A percentile compares a stretch with the other conserved stretches of the same genome.
Evolutionary conservation across 768 basidiomycete species (phyloP).

Genomic region (Hericium erinaceus): DNA sequence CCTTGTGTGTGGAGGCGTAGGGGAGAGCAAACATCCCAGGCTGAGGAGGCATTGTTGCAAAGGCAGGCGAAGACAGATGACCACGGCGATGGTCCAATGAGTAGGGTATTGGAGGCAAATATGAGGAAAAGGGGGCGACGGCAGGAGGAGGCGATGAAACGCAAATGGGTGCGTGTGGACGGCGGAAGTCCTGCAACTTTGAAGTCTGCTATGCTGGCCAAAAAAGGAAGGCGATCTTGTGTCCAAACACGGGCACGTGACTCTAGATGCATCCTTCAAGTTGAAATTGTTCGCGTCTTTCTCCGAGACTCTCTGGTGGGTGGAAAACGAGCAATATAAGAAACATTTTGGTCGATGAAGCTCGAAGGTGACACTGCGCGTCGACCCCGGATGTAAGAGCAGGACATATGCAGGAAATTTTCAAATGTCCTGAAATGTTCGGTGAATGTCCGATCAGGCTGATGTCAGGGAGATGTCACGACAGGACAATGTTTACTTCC

Average conservation of each 20-base stretch:
- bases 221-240: not conserved
- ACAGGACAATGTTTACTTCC: too few species aligned
- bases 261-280: not conserved
- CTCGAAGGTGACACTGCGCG: too few species aligned
- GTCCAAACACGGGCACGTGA: not conserved
- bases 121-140: not conserved
- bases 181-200: not conserved
- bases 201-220: not conserved
- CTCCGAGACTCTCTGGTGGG: too few species aligned
- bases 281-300: too few species aligned
- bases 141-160: not conserved
- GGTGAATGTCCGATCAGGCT: too few species aligned
- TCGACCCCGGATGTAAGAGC: too few species aligned
- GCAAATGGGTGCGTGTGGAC: not conserved
- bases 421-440: too few species aligned
- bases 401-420: too few species aligned
- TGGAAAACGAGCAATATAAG: too few species aligned
- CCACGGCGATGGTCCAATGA: not conserved
- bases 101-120: not conserved
- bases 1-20: constrained; percentile 39
- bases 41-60: constrained; percentile 49
- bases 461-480: too few species aligned
- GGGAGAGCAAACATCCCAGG: constrained; percentile 60
- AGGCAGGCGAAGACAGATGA: not conserved
- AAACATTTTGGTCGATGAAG: too few species aligned